Base-by-base conservation (phyloP, 169 alveolate genomes). In the Plasmodium falciparum region DNA sequence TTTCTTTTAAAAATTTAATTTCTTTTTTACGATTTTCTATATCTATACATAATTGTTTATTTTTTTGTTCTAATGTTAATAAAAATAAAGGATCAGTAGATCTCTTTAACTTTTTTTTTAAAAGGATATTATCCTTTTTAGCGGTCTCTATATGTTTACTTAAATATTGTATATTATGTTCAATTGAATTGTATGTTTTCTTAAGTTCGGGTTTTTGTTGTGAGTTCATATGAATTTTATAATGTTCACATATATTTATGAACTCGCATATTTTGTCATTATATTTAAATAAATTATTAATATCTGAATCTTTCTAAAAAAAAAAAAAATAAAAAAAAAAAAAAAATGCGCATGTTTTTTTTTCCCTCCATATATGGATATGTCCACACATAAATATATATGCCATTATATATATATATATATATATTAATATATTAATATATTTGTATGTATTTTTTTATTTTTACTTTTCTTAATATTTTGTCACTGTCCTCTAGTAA, bases 61-160 rank as follows among this genome's bases (percentile, higher is more conserved):
- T 45, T 67, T 75, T 75, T 56, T 75, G 89, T 54, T 75, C 89
- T 54, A 75, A 20, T 15, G 74, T 75, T 24, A 75, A 75, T 47
- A 62, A 29, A 54, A 26, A 75, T 54, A 75, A 47, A 13, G 89
- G 89, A 26, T 75, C 89, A 15, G 89, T 62, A 6, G 75, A 75
- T 67, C 62, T 75, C 50, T 63, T 75, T 67, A 75, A 22, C 29
- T 75, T 75, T 63, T 75, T 75, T 75, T 75, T 75, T 63, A 75
- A 63, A 75, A 65, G 11, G 2, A 75, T 26, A 65, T 50, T 75
- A 49, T 75, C 89, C 22, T 75, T 75, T 49, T 63, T 75, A 75
- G 89, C 89, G 11, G 89, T 75, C 15, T 75, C 89, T 47, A 75
- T 75, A 33, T 75, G 89, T 26, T 63, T 75, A 75, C 50, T 61